Evolutionary conservation across 2,329 filamentous ascomycete species (phyloP).

Genomic region (Scleromitrula shiraiana): DNA sequence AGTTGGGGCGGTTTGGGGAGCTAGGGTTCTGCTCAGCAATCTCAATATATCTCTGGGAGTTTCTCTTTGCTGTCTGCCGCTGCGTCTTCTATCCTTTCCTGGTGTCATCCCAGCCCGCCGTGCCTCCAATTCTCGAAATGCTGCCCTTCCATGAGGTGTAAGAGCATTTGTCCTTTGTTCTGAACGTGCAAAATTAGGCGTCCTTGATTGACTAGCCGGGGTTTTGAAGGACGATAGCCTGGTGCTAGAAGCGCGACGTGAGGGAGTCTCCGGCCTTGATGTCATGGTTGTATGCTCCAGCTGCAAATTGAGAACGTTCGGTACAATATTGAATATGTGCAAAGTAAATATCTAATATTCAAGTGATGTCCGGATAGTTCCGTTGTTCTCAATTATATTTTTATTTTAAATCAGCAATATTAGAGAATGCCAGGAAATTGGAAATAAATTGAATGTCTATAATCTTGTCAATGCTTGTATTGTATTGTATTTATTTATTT

Average conservation of each 20-base stretch:
- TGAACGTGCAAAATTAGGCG: slow-evolving; percentile 22
- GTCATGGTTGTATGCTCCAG: slow-evolving; percentile 17
- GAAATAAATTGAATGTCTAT: no score
- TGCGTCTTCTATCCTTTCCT: slow-evolving; percentile 49
- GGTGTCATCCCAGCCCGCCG: slow-evolving; percentile 55
- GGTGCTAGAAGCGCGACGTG: slow-evolving; percentile 25
- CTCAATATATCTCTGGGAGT: slow-evolving; percentile 47
- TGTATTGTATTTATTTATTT: no score
- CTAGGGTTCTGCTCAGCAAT: slow-evolving; percentile 46
- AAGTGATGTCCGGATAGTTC: no score
- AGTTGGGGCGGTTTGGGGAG: slow-evolving; percentile 32
- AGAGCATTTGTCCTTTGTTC: slow-evolving; percentile 19
- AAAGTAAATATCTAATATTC: no score
- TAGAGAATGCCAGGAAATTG: no score
- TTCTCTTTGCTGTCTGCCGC: slow-evolving; percentile 47
- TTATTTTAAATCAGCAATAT: no score
- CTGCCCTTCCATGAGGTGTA: slow-evolving; percentile 55
- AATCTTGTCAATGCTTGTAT: no score
- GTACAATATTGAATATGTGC: no score
- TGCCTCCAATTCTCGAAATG: slow-evolving; percentile 48
- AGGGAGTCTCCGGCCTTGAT: slow-evolving; percentile 26
- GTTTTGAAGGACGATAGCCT: slow-evolving; percentile 26
- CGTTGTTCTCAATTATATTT: no score
- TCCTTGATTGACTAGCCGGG: slow-evolving; percentile 22
- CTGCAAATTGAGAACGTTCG: neutral